Conservation (phyloP, 345 rosid species). For the Euphorbia peplus region DNA sequence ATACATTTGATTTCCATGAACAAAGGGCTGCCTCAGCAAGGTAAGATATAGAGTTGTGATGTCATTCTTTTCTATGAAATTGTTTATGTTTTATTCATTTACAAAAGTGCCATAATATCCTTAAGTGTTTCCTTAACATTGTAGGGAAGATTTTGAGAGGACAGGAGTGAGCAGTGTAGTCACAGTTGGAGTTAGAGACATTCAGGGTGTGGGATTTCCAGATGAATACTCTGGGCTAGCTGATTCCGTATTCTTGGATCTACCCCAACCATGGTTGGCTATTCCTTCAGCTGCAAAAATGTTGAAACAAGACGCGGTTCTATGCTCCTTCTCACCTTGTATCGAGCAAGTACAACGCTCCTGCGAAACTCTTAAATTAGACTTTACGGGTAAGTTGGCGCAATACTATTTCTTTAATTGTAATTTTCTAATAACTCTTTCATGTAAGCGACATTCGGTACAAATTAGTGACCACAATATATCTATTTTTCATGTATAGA, state of each 20-base stretch:
- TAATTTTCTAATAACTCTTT: not conserved
- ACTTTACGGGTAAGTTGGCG: constrained; percentile 59
- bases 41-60: constrained; percentile 31
- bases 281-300: constrained; percentile 73
- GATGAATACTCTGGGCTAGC: constrained; percentile 56
- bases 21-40: constrained; percentile 91
- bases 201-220: constrained; percentile 91
- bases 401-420: no score
- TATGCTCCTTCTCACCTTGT: constrained; percentile 96
- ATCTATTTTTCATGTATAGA: constrained; percentile 37
- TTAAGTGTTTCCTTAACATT: constrained; percentile 6
- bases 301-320: constrained; percentile 74
- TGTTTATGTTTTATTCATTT: not conserved
- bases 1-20: constrained; percentile 90
- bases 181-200: constrained; percentile 82
- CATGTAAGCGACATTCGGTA: not conserved
- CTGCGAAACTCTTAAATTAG: constrained; percentile 65
- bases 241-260: constrained; percentile 75
- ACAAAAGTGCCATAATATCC: constrained; percentile 13
- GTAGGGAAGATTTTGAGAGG: constrained; percentile 75
- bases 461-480: not conserved
- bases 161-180: constrained; percentile 69
- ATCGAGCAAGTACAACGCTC: constrained; percentile 92
- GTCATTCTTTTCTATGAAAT: not conserved
- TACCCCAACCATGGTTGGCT: constrained; percentile 86